These are phyloP conservation scores for Trametes versicolor DNA, from an alignment of 1,284 basidiomycete genomes.

Conservation along the genomic window DNA sequence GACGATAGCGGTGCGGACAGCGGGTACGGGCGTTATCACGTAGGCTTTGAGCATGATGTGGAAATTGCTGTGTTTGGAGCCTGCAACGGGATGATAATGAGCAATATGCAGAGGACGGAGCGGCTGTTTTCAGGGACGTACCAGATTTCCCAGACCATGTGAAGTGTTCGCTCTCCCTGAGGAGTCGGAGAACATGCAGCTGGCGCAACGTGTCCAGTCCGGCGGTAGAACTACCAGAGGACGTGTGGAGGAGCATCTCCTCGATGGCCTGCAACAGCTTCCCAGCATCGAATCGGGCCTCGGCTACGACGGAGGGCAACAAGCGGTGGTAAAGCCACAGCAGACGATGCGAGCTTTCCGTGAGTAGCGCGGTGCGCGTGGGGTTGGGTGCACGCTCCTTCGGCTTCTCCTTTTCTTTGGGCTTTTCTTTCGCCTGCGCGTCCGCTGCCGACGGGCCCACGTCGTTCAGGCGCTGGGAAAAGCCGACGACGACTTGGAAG, in stretches of 20 bases:
- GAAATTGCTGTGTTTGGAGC: constrained; percentile 63
- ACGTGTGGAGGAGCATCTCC: constrained; percentile 31
- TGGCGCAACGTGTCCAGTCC: constrained; percentile 72
- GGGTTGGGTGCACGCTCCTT: constrained; percentile 40
- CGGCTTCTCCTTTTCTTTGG: constrained; percentile 44
- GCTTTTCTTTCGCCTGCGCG: constrained; percentile 39
- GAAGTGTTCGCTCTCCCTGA: constrained; percentile 81
- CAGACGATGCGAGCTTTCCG: constrained; percentile 82
- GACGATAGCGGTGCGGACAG: constrained; percentile 65
- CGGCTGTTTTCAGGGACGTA: constrained; percentile 43
- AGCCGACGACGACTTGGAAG: constrained; percentile 83
- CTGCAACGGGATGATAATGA: constrained; percentile 28
- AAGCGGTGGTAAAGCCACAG: constrained; percentile 87
- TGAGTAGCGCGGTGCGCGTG: constrained; percentile 65
- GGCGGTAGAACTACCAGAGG: constrained; percentile 30
- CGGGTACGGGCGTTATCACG: constrained; percentile 56
- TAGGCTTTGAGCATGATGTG: constrained; percentile 76
- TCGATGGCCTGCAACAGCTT: constrained; percentile 73
- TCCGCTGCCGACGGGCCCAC: not conserved
- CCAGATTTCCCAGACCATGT: constrained; percentile 80
- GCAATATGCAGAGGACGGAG: not conserved
- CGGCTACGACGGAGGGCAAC: constrained; percentile 78
- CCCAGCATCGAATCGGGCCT: constrained; percentile 87
- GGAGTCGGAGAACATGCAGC: constrained; percentile 81
- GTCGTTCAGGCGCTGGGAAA: constrained; percentile 63